phyloP scores from a whole-genome alignment of 345 rosid species.

The Populus pruinosa region DNA sequence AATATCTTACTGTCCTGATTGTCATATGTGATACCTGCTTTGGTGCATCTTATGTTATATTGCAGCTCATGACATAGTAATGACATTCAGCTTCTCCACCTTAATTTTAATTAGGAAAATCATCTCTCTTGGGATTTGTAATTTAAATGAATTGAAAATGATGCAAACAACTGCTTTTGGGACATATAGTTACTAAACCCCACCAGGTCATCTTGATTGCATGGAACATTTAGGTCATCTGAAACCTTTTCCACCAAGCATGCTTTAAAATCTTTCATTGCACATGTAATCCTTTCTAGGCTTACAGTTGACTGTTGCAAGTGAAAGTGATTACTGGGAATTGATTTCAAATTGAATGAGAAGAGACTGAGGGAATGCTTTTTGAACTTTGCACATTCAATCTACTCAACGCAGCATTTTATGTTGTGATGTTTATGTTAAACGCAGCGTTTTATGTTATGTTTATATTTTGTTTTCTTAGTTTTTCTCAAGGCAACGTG shows the following conservation, averaged over 20 bases:
- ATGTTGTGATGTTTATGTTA: neutral
- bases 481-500: neutral
- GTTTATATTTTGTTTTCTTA: neutral
- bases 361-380: neutral
- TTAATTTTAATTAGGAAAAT: neutral
- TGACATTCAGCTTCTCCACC: neutral
- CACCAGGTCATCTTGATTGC: neutral
- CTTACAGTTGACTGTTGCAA: neutral
- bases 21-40: neutral
- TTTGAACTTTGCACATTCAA: neutral
- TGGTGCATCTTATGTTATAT: neutral
- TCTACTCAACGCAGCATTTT: neutral
- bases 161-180: neutral
- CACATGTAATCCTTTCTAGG: neutral
- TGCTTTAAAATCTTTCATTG: neutral
- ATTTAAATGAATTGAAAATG: neutral
- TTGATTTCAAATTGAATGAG: neutral
- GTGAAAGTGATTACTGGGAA: neutral
- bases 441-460: neutral
- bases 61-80: neutral
- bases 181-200: neutral
- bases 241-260: neutral
- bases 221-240: neutral
- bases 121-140: neutral
- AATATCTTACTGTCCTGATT: neutral